These are phyloP conservation scores for Fusarium sterilihyphosum DNA, from an alignment of 2,329 filamentous ascomycete species.

Conservation along the genomic window DNA sequence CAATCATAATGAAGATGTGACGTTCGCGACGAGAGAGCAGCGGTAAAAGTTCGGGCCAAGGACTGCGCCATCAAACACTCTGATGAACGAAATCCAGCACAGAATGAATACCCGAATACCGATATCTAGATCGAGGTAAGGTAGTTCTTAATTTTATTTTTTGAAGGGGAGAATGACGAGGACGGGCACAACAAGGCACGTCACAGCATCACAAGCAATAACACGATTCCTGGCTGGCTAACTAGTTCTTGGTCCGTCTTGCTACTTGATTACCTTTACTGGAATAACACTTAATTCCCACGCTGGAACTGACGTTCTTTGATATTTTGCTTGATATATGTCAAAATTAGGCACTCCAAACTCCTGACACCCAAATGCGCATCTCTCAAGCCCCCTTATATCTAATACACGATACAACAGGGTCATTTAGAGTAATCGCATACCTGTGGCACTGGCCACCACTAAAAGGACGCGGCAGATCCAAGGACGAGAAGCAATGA, in stretches of 20 bases:
- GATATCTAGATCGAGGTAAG: not conserved
- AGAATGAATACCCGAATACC: not conserved
- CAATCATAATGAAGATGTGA: slow-evolving; percentile 3
- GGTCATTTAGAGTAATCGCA: slow-evolving; percentile 32
- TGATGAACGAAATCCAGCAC: not conserved
- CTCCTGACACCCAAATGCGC: slow-evolving; percentile 38
- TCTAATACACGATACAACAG: slow-evolving; percentile 32
- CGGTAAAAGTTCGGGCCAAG: slow-evolving; percentile 32
- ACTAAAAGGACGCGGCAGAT: slow-evolving; percentile 8
- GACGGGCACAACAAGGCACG: not conserved
- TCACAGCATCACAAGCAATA: not conserved
- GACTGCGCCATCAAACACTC: not conserved
- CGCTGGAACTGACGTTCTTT: not conserved
- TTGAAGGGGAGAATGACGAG: not conserved
- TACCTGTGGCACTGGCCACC: not conserved
- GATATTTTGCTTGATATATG: not conserved
- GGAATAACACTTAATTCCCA: not conserved
- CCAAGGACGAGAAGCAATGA: slow-evolving; percentile 4
- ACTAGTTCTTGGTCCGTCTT: not conserved
- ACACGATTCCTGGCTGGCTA: not conserved
- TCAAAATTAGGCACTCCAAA: slow-evolving; percentile 24
- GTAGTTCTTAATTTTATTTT: not conserved
- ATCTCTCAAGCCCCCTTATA: slow-evolving; percentile 26
- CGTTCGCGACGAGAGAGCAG: slow-evolving; percentile 3
- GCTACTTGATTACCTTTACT: not conserved